Evolutionary conservation across 2,329 filamentous ascomycete genomes (phyloP).

Genomic region (Colletotrichum incanum): DNA sequence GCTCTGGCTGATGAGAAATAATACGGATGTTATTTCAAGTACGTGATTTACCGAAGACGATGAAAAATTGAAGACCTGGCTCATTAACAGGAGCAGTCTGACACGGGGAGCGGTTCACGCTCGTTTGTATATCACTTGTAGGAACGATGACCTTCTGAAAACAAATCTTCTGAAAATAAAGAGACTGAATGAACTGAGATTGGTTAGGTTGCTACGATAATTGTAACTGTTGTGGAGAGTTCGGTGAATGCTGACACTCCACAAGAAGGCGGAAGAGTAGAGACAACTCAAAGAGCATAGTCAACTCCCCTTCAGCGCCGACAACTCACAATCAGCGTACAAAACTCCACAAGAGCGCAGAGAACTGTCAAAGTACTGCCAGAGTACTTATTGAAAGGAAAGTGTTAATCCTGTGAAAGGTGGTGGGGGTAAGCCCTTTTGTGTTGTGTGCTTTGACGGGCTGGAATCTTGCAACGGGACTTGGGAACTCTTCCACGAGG

Average conservation of each 20-base stretch:
- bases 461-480: background rate
- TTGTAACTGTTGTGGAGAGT: background rate
- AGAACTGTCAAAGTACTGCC: background rate
- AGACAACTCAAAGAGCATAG: background rate
- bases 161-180: background rate
- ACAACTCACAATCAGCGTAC: background rate
- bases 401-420: accelerated
- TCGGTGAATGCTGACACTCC: background rate
- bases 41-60: too few relatives aligned
- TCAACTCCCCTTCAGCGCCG: constrained; percentile 1
- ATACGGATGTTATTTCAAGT: too few relatives aligned
- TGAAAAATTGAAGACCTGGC: too few relatives aligned
- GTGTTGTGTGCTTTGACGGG: background rate
- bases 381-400: background rate
- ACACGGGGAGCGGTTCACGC: too few relatives aligned
- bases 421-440: too few relatives aligned
- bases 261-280: too few relatives aligned
- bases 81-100: too few relatives aligned
- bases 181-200: background rate
- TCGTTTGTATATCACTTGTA: too few relatives aligned
- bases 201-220: too few relatives aligned
- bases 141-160: too few relatives aligned
- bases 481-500: background rate
- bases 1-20: too few relatives aligned
- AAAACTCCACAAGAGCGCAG: background rate